These are phyloP conservation scores for Talaromyces amestolkiae DNA, from an alignment of 2,329 filamentous ascomycete genomes.

Conservation along the genomic window DNA sequence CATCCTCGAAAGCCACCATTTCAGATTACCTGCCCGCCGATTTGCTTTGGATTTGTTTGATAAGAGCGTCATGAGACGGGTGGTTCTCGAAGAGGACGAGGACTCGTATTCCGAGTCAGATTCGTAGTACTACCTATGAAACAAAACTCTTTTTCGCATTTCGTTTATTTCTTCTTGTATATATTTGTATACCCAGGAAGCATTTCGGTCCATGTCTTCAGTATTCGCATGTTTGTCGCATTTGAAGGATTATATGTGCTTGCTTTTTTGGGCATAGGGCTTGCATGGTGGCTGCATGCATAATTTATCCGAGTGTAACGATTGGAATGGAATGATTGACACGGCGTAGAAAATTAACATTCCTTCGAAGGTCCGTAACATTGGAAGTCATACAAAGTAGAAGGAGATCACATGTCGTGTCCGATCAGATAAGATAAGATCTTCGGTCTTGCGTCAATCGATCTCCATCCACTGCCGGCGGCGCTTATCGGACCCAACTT, in stretches of 20 bases:
- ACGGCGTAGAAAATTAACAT: neutral
- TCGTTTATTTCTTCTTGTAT: neutral
- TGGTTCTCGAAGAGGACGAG: slow-evolving; percentile 73
- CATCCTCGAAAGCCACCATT: slow-evolving; percentile 84
- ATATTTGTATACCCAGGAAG: slow-evolving; percentile 2
- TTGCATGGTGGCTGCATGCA: neutral
- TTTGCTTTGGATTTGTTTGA: slow-evolving; percentile 95
- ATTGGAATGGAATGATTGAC: neutral
- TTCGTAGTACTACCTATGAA: neutral
- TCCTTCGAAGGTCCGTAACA: neutral
- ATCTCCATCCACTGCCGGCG: neutral
- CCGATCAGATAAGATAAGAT: slow-evolving; percentile 2
- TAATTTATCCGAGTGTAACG: neutral
- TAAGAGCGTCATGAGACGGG: slow-evolving; percentile 76
- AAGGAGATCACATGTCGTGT: neutral
- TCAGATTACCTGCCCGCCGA: slow-evolving; percentile 78
- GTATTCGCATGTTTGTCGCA: neutral
- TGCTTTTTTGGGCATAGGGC: neutral
- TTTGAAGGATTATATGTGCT: neutral
- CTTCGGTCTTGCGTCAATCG: neutral
- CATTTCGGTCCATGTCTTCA: neutral
- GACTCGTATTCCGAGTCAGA: slow-evolving; percentile 7
- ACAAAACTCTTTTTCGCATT: neutral
- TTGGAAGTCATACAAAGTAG: neutral
- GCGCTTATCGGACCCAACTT: slow-evolving; percentile 2